phyloP scores from a whole-genome alignment of 2,329 filamentous ascomycete species.

The Aspergillus cejpii region DNA sequence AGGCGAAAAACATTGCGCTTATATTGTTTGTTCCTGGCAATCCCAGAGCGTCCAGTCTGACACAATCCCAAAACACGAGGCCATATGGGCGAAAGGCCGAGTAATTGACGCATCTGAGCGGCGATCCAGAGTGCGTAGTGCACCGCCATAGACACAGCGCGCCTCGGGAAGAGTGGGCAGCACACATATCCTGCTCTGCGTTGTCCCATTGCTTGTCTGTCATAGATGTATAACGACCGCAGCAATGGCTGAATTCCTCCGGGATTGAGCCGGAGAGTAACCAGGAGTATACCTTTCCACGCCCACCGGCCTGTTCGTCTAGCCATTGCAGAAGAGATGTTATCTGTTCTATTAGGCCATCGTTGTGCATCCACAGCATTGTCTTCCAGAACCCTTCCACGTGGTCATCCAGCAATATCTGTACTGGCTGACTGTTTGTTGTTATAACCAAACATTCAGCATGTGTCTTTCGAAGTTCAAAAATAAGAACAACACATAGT shows the following conservation, averaged over 20 bases:
- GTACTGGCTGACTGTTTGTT: not conserved
- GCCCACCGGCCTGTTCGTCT: conserved; percentile 2
- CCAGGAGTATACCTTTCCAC: conserved; percentile 3
- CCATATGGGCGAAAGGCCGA: conserved; percentile 3
- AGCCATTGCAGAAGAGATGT: conserved; percentile 3
- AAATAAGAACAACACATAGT: conserved; percentile 4
- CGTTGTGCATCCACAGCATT: not conserved
- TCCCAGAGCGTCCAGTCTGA: not conserved
- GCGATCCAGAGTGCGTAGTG: not conserved
- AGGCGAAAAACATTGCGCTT: conserved; percentile 4
- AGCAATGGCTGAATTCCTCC: conserved; percentile 1
- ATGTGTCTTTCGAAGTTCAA: conserved; percentile 1
- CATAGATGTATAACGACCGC: conserved; percentile 1
- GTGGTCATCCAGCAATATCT: not conserved
- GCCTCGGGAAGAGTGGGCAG: not conserved
- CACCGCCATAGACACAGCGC: conserved; percentile 1
- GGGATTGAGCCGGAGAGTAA: not conserved
- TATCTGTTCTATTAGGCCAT: conserved; percentile 2
- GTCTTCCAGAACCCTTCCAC: conserved; percentile 4
- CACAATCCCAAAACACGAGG: not conserved
- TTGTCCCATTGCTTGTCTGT: not conserved
- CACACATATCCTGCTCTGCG: not conserved
- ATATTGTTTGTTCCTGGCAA: not conserved
- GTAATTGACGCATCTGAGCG: not conserved
- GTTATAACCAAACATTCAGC: not conserved